Conservation (phyloP, 306 rosid genomes). For the Fragaria ananassa region DNA sequence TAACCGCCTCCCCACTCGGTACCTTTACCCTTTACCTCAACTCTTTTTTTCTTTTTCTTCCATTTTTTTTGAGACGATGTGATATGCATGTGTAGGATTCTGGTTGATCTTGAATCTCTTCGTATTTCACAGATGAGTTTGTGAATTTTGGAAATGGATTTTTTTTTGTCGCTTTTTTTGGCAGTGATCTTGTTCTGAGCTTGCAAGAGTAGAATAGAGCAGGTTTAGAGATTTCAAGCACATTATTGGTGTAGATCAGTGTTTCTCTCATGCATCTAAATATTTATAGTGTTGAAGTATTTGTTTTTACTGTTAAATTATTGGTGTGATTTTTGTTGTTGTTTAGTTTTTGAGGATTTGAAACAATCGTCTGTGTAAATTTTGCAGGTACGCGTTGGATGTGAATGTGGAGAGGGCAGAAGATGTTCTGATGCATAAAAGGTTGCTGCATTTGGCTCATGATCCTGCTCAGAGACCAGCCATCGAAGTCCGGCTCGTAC, state of each 20-base stretch:
- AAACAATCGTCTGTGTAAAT: not conserved
- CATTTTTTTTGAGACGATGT: not conserved
- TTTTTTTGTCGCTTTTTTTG: not conserved
- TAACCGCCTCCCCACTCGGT: slow-evolving; percentile 96
- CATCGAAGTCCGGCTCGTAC: slow-evolving; percentile 92
- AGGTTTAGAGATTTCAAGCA: slow-evolving; percentile 1
- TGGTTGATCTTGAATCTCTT: slow-evolving; percentile 16
- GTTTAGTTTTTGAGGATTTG: not conserved
- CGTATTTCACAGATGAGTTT: not conserved
- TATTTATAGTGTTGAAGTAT: not conserved
- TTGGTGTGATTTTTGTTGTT: no score
- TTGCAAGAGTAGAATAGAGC: not conserved
- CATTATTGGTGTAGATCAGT: not conserved
- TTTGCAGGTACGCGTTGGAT: slow-evolving; percentile 83
- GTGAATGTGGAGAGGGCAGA: slow-evolving; percentile 96
- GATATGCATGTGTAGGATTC: slow-evolving; percentile 7
- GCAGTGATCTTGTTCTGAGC: not conserved
- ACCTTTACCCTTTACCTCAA: slow-evolving; percentile 19
- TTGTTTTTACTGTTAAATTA: not conserved
- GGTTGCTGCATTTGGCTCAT: slow-evolving; percentile 75
- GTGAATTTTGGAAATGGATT: slow-evolving; percentile 8
- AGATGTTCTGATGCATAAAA: slow-evolving; percentile 94
- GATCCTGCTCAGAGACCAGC: slow-evolving; percentile 90
- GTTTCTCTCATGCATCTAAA: not conserved
- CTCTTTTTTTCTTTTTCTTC: not conserved